phyloP scores from a whole-genome alignment of 202 grass and related monocot species.

The Panicum hallii region DNA sequence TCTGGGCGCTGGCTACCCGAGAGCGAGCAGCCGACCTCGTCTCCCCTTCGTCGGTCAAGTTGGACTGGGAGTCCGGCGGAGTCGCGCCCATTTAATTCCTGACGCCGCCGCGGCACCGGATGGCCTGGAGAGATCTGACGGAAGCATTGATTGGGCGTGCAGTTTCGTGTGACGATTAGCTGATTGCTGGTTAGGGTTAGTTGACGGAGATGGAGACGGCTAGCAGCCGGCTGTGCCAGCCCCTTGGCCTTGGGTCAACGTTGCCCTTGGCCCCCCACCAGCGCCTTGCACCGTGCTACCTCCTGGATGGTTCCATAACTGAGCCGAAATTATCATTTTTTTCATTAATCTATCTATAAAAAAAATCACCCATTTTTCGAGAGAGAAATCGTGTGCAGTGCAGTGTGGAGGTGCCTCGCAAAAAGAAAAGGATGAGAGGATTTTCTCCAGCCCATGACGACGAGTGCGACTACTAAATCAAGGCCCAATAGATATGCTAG shows the following conservation, averaged over 20 bases:
- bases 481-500: not conserved
- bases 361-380: no score
- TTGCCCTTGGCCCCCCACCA: not conserved
- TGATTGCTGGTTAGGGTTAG: not conserved
- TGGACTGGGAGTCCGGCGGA: conserved; percentile 26
- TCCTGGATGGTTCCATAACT: not conserved
- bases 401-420: no score
- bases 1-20: not conserved
- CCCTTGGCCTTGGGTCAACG: conserved; percentile 9
- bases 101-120: conserved; percentile 41
- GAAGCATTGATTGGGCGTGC: conserved; percentile 46
- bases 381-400: no score
- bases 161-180: conserved; percentile 26
- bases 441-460: not conserved
- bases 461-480: not conserved
- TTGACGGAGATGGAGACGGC: conserved; percentile 1
- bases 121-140: conserved; percentile 5
- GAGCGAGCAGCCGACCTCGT: not conserved
- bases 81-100: conserved; percentile 38
- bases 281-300: not conserved
- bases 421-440: no score
- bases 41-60: not conserved
- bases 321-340: not conserved
- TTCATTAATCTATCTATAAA: no score
- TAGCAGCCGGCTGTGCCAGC: conserved; percentile 9